A percentile compares a stretch with the other conserved stretches of the same genome.
Evolutionary conservation across 257 asterid genomes (phyloP).

Genomic region (Forsythia suspensa): DNA sequence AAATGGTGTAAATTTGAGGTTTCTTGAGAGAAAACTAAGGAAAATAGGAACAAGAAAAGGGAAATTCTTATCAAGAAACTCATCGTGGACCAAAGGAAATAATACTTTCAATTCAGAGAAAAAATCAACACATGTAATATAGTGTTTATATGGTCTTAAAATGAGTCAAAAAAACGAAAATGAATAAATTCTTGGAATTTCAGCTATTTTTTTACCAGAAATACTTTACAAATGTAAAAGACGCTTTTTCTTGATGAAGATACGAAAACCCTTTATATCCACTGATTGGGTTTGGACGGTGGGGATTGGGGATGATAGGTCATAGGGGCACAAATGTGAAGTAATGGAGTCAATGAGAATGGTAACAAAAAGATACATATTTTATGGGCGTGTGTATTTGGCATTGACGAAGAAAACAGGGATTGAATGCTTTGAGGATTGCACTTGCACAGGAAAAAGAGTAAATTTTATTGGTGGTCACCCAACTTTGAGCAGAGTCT

Average conservation of each 20-base stretch:
- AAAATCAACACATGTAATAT: neutral
- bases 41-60: conserved; percentile 34
- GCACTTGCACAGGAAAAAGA: neutral
- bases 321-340: neutral
- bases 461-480: neutral
- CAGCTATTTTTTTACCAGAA: neutral
- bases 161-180: neutral
- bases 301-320: conserved; percentile 8
- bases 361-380: neutral
- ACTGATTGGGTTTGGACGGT: conserved; percentile 2
- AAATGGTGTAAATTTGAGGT: conserved; percentile 13
- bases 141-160: neutral
- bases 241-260: conserved; percentile 38
- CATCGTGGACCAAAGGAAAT: conserved; percentile 29
- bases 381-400: neutral
- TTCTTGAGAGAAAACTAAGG: conserved; percentile 29
- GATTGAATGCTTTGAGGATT: neutral
- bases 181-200: conserved; percentile 11
- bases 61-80: conserved; percentile 21
- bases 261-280: conserved; percentile 4
- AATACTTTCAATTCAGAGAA: conserved; percentile 2
- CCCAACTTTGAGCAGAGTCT: neutral
- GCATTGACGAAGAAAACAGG: neutral
- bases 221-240: neutral
- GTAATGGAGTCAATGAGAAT: neutral